These are phyloP conservation scores for Paramecium caudatum DNA, from an alignment of 73 alveolate genomes.

Conservation along the genomic window DNA sequence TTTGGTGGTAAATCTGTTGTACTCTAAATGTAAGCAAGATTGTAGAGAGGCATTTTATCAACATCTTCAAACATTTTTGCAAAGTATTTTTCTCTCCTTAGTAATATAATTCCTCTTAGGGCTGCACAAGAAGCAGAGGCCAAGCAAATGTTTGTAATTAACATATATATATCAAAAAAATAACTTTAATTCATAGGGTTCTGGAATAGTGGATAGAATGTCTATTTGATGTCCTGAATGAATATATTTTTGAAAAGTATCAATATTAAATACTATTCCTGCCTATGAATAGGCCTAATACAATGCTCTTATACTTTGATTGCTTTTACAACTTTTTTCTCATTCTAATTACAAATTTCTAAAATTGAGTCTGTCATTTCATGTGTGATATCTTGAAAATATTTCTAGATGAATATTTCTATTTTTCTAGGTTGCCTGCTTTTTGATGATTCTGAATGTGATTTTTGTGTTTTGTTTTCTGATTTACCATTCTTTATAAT, in stretches of 20 bases:
- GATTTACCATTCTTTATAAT: no score
- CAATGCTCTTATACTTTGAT: not conserved
- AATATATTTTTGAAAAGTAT: not conserved
- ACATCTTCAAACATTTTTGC: conserved; percentile 53
- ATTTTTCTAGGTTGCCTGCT: not conserved
- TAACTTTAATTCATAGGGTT: conserved; percentile 5
- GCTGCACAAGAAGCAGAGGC: conserved; percentile 53
- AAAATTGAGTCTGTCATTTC: not conserved
- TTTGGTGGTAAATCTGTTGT: conserved; percentile 32
- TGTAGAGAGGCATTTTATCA: conserved; percentile 25
- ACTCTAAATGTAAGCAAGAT: conserved; percentile 8
- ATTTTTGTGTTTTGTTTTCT: no score
- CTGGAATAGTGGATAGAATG: not conserved
- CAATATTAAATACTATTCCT: conserved; percentile 46
- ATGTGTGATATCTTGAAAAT: not conserved
- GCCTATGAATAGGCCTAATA: conserved; percentile 31
- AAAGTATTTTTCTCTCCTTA: conserved; percentile 2
- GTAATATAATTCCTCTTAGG: not conserved
- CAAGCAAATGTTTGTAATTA: conserved; percentile 17
- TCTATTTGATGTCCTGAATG: not conserved
- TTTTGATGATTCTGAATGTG: not conserved
- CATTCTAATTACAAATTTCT: not conserved
- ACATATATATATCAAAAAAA: conserved; percentile 26
- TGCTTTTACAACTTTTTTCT: conserved; percentile 14
- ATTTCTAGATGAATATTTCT: not conserved